Conservation (phyloP, 2,329 filamentous ascomycete species). For the Arthrobotrys conoides region DNA sequence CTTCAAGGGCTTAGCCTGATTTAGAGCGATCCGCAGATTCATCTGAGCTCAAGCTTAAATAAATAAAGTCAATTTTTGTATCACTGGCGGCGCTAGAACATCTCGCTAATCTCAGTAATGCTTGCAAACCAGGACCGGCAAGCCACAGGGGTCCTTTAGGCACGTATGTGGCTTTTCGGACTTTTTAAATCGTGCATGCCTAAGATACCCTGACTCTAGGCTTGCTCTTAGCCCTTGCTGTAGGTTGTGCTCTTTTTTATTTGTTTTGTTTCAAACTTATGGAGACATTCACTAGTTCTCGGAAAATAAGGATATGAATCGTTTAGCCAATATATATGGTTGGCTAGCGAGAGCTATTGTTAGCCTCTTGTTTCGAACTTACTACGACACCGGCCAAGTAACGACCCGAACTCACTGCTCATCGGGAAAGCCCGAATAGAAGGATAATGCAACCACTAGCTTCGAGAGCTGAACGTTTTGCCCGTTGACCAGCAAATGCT, state of each 20-base stretch:
- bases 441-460: background rate
- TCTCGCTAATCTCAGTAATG: slow-evolving; percentile 50
- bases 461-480: background rate
- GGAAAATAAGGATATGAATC: no score
- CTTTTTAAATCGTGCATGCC: slow-evolving; percentile 34
- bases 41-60: slow-evolving; percentile 1
- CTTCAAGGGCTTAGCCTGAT: slow-evolving; percentile 1
- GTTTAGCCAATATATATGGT: no score
- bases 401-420: no score
- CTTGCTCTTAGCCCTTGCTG: background rate
- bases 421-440: background rate
- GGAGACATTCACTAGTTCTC: no score
- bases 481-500: background rate
- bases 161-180: slow-evolving; percentile 41
- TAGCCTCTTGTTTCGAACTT: no score
- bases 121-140: slow-evolving; percentile 48
- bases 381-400: no score
- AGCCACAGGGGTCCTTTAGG: slow-evolving; percentile 23
- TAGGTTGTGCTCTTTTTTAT: background rate
- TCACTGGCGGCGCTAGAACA: background rate
- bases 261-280: background rate
- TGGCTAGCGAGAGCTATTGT: no score
- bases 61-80: background rate
- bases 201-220: background rate
- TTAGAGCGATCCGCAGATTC: background rate